Evolutionary conservation across 169 alveolate genomes (phyloP).

Genomic region (Plasmodium sp.): DNA sequence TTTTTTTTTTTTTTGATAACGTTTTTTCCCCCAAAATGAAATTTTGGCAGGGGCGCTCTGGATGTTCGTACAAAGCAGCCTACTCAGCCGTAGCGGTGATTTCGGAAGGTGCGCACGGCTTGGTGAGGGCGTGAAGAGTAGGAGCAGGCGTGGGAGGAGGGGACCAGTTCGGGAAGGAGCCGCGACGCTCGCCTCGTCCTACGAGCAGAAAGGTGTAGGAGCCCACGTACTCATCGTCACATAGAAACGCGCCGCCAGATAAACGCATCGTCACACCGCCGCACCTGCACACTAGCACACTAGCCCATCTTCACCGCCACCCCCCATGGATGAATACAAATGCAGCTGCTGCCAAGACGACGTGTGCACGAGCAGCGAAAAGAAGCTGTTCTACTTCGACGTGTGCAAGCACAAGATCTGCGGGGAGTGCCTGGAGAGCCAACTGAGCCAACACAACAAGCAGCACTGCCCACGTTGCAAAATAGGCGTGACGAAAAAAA

Average conservation of each 20-base stretch:
- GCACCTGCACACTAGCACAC: too few relatives aligned
- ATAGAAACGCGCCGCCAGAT: background rate
- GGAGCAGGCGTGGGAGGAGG: background rate
- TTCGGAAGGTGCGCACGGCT: background rate
- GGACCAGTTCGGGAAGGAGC: background rate
- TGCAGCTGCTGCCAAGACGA: slow-evolving; percentile 49
- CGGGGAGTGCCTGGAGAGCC: slow-evolving; percentile 63
- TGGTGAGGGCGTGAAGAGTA: background rate
- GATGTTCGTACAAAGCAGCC: background rate
- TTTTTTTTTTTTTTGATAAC: too few relatives aligned
- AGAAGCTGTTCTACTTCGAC: slow-evolving; percentile 36
- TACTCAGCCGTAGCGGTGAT: background rate
- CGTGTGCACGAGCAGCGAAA: slow-evolving; percentile 51
- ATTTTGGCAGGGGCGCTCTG: background rate
- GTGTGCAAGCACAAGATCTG: slow-evolving; percentile 67
- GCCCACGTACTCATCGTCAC: background rate
- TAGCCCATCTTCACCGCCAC: background rate
- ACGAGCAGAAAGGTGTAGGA: background rate
- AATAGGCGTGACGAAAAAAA: slow-evolving; percentile 26
- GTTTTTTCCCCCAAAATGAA: background rate
- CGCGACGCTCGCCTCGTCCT: background rate
- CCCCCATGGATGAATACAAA: slow-evolving; percentile 65
- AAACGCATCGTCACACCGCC: background rate
- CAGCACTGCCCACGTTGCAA: slow-evolving; percentile 72
- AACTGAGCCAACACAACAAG: slow-evolving; percentile 41